phyloP scores from a whole-genome alignment of 805 yeast genomes.

The Myxozyma mucilagina region DNA sequence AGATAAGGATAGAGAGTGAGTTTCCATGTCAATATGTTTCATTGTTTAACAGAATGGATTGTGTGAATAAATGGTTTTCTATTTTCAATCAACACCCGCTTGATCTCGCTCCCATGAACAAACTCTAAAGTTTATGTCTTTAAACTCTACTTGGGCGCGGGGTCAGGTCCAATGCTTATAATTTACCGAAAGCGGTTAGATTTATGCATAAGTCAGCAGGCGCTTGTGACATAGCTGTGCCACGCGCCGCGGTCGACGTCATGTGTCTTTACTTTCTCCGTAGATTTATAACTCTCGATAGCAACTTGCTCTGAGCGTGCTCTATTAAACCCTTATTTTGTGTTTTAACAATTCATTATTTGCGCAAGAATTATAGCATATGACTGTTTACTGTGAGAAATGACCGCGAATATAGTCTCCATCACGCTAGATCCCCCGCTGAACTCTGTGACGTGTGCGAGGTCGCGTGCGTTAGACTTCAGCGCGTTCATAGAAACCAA shows the following conservation, averaged over 20 bases:
- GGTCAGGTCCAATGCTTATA: background rate
- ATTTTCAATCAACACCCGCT: too few species aligned
- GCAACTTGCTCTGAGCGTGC: background rate
- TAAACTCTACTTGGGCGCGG: too few species aligned
- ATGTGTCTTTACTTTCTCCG: background rate
- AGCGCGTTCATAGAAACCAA: slow-evolving; percentile 12
- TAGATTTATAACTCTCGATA: background rate
- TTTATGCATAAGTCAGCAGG: background rate
- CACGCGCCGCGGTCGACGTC: slow-evolving; percentile 7
- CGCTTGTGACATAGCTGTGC: background rate
- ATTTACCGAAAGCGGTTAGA: background rate
- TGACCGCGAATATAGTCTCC: background rate
- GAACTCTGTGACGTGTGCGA: slow-evolving; percentile 7
- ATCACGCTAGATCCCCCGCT: slow-evolving; percentile 22
- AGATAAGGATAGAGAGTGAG: too few species aligned
- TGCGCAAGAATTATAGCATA: background rate
- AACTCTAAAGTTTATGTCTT: too few species aligned
- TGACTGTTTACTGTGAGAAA: background rate
- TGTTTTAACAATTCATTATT: background rate
- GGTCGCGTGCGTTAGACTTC: slow-evolving; percentile 21
- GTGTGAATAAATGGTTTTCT: too few species aligned
- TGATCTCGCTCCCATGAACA: too few species aligned
- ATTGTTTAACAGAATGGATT: too few species aligned
- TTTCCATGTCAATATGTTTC: too few species aligned
- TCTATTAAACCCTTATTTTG: background rate